A percentile compares a stretch with the other conserved stretches of the same genome.
These are phyloP conservation scores for Camellia japonica DNA, from an alignment of 148 eudicot genomes.

Conservation along the genomic window DNA sequence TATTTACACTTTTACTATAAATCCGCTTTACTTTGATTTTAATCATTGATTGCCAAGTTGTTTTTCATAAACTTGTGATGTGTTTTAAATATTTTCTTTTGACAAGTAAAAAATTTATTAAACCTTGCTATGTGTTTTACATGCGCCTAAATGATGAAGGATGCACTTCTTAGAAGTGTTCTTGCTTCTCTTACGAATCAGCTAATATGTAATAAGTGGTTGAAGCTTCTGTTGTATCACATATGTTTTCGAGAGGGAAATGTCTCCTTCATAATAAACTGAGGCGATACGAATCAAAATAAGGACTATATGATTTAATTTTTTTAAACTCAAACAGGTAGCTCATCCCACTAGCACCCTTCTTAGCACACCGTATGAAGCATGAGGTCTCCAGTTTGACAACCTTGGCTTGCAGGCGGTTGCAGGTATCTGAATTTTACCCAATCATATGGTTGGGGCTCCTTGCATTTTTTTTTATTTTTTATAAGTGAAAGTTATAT, in stretches of 20 bases:
- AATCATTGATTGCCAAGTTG: too few species aligned
- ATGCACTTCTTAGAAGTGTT: too few species aligned
- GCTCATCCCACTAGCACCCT: not conserved
- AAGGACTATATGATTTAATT: not conserved
- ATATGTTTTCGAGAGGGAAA: too few species aligned
- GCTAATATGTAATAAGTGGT: not conserved
- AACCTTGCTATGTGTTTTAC: too few species aligned
- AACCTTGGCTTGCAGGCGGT: not conserved
- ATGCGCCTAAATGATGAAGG: too few species aligned
- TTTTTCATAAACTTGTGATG: too few species aligned
- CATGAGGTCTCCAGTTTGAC: not conserved
- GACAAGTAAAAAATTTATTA: too few species aligned
- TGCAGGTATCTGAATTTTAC: not conserved
- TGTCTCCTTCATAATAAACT: not conserved
- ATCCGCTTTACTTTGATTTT: too few species aligned
- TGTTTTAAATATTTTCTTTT: too few species aligned
- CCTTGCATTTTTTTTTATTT: not conserved
- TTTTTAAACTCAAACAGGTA: not conserved
- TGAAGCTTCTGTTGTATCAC: not conserved
- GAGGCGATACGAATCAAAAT: not conserved
- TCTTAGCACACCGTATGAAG: not conserved
- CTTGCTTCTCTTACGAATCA: not conserved
- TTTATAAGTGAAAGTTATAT: not conserved
- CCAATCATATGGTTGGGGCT: not conserved
- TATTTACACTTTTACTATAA: too few species aligned